phyloP scores from a whole-genome alignment of 176 grass and related monocot species.

The Rhipidocladum racemiflorum region DNA sequence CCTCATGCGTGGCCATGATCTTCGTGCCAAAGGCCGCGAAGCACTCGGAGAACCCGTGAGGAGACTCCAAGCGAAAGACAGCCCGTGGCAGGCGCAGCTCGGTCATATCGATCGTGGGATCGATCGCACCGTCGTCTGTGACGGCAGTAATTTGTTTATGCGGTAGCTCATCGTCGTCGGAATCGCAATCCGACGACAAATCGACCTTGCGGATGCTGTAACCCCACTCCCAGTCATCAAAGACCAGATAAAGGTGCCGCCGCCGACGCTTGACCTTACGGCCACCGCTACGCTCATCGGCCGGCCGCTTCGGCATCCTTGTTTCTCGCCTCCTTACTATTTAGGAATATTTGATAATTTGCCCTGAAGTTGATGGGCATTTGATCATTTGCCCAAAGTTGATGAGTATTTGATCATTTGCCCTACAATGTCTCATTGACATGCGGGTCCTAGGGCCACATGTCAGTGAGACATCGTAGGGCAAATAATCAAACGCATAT shows the following conservation, averaged over 20 bases:
- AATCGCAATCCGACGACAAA: background rate
- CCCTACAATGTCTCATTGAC: too few species aligned
- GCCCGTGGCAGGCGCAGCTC: background rate
- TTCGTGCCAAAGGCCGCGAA: background rate
- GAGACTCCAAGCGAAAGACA: background rate
- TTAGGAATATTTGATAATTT: too few species aligned
- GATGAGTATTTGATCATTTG: too few species aligned
- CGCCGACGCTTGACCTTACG: background rate
- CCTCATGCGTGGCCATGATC: background rate
- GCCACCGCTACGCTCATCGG: background rate
- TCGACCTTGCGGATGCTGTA: background rate
- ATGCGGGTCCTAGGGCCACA: too few species aligned
- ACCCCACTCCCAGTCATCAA: background rate
- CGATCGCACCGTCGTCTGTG: background rate
- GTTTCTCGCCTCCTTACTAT: too few species aligned
- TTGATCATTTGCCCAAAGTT: too few species aligned
- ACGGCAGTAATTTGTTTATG: too few species aligned
- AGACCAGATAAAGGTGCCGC: background rate
- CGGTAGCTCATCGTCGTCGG: too few species aligned
- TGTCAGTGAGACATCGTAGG: too few species aligned
- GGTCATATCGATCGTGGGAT: too few species aligned
- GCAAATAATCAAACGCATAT: too few species aligned
- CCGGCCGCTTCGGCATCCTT: background rate
- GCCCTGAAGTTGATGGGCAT: too few species aligned
- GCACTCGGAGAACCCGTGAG: background rate